Conservation (phyloP, 495 filamentous ascomycete species). For the Penicillium lagena region DNA sequence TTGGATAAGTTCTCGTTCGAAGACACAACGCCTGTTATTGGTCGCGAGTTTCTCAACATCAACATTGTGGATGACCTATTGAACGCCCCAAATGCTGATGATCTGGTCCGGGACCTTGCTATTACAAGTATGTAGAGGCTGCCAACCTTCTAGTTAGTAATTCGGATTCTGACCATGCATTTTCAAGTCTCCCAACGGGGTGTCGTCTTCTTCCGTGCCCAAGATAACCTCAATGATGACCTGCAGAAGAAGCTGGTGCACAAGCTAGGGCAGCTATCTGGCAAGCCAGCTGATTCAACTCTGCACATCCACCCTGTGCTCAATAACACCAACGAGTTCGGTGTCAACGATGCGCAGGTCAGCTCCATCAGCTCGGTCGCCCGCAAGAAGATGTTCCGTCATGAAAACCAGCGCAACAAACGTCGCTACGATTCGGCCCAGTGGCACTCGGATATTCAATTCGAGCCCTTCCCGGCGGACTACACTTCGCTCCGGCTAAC, state of each 20-base stretch:
- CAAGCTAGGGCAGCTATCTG: slow-evolving; percentile 51
- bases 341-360: slow-evolving; percentile 56
- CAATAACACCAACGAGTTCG: slow-evolving; percentile 23
- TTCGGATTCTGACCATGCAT: neutral
- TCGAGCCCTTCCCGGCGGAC: slow-evolving; percentile 60
- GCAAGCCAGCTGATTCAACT: slow-evolving; percentile 50
- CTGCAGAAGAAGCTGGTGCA: slow-evolving; percentile 57
- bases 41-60: slow-evolving; percentile 12
- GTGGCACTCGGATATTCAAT: slow-evolving; percentile 67
- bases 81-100: slow-evolving; percentile 12
- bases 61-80: slow-evolving; percentile 18
- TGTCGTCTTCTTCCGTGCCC: slow-evolving; percentile 68
- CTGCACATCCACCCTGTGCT: slow-evolving; percentile 65
- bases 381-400: slow-evolving; percentile 46
- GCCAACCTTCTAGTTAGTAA: neutral
- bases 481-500: slow-evolving; percentile 56
- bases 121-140: slow-evolving; percentile 10
- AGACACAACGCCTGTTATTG: slow-evolving; percentile 18
- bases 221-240: slow-evolving; percentile 53
- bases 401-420: slow-evolving; percentile 17
- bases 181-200: slow-evolving; percentile 59
- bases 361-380: slow-evolving; percentile 56
- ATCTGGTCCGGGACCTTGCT: slow-evolving; percentile 13
- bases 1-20: slow-evolving; percentile 43
- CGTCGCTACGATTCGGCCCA: slow-evolving; percentile 19